Conservation (phyloP, 495 filamentous ascomycete species). For the Annulohypoxylon moriforme region DNA sequence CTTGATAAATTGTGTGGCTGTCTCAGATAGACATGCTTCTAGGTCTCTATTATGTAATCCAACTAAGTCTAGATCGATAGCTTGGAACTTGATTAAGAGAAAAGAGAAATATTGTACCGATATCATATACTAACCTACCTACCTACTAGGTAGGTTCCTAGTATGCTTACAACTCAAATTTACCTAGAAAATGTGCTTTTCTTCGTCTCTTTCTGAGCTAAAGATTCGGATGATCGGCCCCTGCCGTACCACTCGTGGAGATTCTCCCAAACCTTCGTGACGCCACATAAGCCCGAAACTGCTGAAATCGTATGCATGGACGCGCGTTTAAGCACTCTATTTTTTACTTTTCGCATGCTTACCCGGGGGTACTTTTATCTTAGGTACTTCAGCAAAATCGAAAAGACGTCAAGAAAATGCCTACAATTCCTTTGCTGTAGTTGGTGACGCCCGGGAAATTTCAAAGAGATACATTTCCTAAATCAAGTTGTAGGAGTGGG, state of each 20-base stretch:
- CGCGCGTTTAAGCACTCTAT: not conserved
- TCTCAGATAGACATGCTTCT: not conserved
- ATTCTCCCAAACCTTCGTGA: not conserved
- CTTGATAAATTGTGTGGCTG: not conserved
- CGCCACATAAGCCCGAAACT: not conserved
- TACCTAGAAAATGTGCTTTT: no score
- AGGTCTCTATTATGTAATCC: no score
- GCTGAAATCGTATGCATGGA: not conserved
- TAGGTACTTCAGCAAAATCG: not conserved
- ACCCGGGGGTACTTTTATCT: no score
- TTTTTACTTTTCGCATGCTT: not conserved
- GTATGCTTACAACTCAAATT: no score
- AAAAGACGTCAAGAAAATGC: not conserved
- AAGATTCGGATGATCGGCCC: no score
- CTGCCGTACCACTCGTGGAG: no score
- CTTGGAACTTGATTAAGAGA: no score
- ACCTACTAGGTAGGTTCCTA: no score
- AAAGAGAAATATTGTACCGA: no score
- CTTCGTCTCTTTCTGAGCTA: no score
- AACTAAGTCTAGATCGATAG: not conserved
- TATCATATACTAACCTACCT: no score
- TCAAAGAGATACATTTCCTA: not conserved
- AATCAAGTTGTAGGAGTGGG: not conserved
- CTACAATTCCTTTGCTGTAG: not conserved
- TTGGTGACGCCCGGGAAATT: no score